A percentile compares a stretch with the other conserved stretches of the same genome.
Conservation (phyloP, 345 rosid species). For the Eucalyptus sp. region DNA sequence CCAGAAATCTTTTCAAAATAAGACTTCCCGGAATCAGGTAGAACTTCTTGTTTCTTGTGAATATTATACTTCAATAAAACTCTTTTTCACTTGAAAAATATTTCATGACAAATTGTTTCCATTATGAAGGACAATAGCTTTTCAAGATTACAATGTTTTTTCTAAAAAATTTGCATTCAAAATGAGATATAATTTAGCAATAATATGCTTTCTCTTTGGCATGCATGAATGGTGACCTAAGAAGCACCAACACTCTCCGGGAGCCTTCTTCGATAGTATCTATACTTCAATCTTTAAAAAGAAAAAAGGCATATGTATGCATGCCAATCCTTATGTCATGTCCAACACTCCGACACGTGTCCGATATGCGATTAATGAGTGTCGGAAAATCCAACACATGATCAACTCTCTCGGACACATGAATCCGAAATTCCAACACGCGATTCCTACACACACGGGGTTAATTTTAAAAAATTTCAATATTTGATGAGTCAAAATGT, state of each 20-base stretch:
- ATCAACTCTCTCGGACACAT: accelerated
- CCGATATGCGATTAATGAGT: accelerated
- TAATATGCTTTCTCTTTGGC: neutral
- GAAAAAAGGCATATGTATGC: no score
- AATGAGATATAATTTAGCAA: neutral
- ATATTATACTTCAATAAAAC: neutral
- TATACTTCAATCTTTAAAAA: no score
- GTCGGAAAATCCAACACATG: accelerated
- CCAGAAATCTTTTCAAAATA: neutral
- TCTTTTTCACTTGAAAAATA: neutral
- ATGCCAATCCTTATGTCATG: no score
- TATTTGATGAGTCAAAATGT: no score
- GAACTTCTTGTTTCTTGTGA: neutral
- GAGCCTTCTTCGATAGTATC: no score
- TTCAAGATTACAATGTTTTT: neutral
- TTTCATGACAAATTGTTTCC: neutral
- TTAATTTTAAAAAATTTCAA: no score
- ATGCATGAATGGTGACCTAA: neutral
- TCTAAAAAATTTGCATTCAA: accelerated
- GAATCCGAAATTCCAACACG: accelerated
- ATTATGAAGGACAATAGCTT: neutral
- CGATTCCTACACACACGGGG: no score
- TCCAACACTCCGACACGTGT: accelerated
- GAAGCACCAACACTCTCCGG: accelerated
- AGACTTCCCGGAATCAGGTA: constrained; percentile 16